phyloP scores from a whole-genome alignment of 2,329 filamentous ascomycete genomes.

The Penicillium frequentans region DNA sequence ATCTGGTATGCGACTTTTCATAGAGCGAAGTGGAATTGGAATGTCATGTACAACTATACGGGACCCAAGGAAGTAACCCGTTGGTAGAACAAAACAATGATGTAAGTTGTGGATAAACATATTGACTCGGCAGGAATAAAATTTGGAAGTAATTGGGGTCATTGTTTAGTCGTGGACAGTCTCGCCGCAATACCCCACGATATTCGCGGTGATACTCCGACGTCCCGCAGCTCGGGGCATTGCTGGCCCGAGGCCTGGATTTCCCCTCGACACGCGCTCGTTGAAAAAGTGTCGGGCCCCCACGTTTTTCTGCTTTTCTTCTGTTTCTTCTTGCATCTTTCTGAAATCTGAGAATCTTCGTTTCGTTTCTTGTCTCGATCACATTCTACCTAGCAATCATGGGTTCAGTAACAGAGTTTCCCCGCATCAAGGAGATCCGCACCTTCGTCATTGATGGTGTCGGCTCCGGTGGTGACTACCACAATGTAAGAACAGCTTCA shows the following conservation, averaged over 20 bases:
- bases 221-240: conserved; percentile 1
- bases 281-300: conserved; percentile 14
- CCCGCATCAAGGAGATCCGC: conserved; percentile 46
- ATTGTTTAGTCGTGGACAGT: not conserved
- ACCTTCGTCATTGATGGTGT: conserved; percentile 50
- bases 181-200: not conserved
- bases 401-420: conserved; percentile 36
- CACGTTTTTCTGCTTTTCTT: conserved; percentile 7
- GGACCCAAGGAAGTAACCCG: not conserved
- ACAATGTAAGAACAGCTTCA: conserved; percentile 65
- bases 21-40: too few species aligned
- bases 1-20: too few species aligned
- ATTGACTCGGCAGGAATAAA: too few species aligned
- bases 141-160: not conserved
- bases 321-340: conserved; percentile 1
- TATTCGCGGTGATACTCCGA: not conserved
- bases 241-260: conserved; percentile 3
- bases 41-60: too few species aligned
- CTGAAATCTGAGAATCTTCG: not conserved
- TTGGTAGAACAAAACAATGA: not conserved
- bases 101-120: not conserved
- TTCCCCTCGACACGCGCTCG: conserved; percentile 3
- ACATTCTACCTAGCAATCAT: conserved; percentile 22
- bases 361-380: not conserved
- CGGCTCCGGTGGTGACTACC: conserved; percentile 62